Evolutionary conservation across 495 filamentous ascomycete genomes (phyloP), one percentile per base, ranked within the genome.

Genomic region (Thozetella sp.): DNA sequence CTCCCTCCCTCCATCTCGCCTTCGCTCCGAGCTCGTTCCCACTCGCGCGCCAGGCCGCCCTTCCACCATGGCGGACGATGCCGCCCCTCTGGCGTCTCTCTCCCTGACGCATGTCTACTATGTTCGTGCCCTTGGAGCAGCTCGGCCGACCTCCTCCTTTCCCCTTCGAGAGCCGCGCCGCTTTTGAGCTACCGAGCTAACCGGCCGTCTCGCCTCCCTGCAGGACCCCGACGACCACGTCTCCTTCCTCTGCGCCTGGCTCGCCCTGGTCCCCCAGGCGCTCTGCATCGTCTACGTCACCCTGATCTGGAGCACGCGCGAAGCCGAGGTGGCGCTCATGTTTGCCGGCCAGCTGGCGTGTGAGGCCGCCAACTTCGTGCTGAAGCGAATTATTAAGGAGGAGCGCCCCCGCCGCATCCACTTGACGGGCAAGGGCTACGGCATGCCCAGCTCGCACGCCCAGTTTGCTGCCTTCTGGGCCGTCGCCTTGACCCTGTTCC

Each of bases 371-470:
- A 99, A 99, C 72, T 96, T 94, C 75, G 73, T 77, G 2, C 80
- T 99, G 17, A 99, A 99, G 75, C 83, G 96, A 9, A 75, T 90
- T 22, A 93, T 99, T 67, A 94, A 93, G 62, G 92, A 97, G 71
- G 92, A 97, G 71, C 85, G 95, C 22, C 95, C 95, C 26, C 83
- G 80, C 54, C 86, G 88, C 60, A 68, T 76, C 90, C 90, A 90
- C 75, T 90, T 91, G 82, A 52, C 55, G 0, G 90, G 90, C 37
- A 97, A 97, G 72, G 95, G 95, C 59, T 99, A 98, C 67, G 95
- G 95, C 62, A 99, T 99, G 95, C 95, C 95, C n/a, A 93, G 89
- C 50, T 97, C 93, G 24, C 95, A 99, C 76, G 91, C 95, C 11
- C 95, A 99, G 74, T 99, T 97, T 70, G 88, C 91, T 51, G 80